Evolutionary conservation across 257 asterid species (phyloP).

Genomic region (Gentiana dahurica): DNA sequence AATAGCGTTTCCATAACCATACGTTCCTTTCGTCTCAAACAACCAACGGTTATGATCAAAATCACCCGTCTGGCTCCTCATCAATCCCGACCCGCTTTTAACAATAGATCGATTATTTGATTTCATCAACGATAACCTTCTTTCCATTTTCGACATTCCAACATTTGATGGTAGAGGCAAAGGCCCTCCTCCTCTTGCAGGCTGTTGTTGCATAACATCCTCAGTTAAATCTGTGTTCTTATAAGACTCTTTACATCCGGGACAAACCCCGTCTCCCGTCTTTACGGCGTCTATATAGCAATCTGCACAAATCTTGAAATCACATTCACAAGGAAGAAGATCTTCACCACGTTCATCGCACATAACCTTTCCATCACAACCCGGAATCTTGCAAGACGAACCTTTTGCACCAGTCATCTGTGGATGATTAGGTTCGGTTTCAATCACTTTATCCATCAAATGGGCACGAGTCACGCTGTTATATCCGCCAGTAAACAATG

Average conservation of each 20-base stretch:
- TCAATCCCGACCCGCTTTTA: constrained; percentile 52
- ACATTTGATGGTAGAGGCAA: constrained; percentile 48
- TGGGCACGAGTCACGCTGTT: constrained; percentile 26
- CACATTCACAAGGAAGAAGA: constrained; percentile 24
- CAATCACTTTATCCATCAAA: constrained; percentile 26
- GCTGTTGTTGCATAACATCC: constrained; percentile 20
- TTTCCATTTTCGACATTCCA: constrained; percentile 67
- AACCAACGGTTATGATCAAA: constrained; percentile 79
- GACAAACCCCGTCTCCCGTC: constrained; percentile 21
- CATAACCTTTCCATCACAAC: constrained; percentile 24
- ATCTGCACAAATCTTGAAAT: constrained; percentile 23
- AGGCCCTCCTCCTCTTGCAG: constrained; percentile 23
- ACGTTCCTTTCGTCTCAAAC: constrained; percentile 82
- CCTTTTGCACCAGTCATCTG: constrained; percentile 29
- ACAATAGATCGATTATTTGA: constrained; percentile 50
- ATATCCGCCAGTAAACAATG: constrained; percentile 23
- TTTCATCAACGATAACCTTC: constrained; percentile 71
- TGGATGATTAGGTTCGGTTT: constrained; percentile 21
- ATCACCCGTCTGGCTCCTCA: constrained; percentile 75
- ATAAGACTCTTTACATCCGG: constrained; percentile 24
- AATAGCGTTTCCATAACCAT: constrained; percentile 90
- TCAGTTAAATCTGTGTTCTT: constrained; percentile 17
- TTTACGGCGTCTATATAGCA: constrained; percentile 23
- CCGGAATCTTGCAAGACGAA: constrained; percentile 17
- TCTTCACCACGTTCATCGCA: constrained; percentile 23